Evolutionary conservation across 768 basidiomycete genomes (phyloP), one percentile per base, ranked within the genome.

Genomic region (Holtermannia corniformis): DNA sequence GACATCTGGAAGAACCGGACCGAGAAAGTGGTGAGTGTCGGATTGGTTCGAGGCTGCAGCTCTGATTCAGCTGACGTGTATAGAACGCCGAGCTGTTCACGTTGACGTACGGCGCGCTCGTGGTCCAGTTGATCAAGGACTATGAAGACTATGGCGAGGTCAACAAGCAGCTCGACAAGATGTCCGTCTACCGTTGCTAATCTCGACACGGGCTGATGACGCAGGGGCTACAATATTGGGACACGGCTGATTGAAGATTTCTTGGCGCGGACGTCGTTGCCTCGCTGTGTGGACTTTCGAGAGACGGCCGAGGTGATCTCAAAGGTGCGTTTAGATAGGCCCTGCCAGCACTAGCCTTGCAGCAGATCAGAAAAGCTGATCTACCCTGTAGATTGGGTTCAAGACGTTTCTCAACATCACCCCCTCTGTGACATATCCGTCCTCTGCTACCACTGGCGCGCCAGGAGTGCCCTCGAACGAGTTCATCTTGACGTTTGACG

Each of bases 61-160:
- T 44, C 22, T 19, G 14, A 25, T 22, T 50, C 26, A 11, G 24
- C 45, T 52, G 13, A 49, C 68, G 50, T 61, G 58, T 49, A 42
- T 48, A 96, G 92, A 97, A 95, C 73, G 88, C 91, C 68, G 95
- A 99, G 73, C 80, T 99, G 23, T 97, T 99, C 74, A 85, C 92
- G 2, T 74, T 97, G 52, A 97, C 93, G 20, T 99, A 99, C 61
- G 95, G 95, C 48, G 92, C 92, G 21, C 81, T 97, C 47, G 95
- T 99, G 45, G 90, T 97, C 27, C 95, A 99, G 75, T 80, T 99
- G 56, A 91, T 97, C 57, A 95, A 97, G 68, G 95, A 99, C 73
- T 97, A 96, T 66, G 95, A 99, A 67, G 92, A 99, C 76, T 97
- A 95, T 68, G 79, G 79, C 13, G 89, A 93, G 70, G 76, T 76